Evolutionary conservation across 805 yeast genomes (phyloP).

Genomic region (Tetrapisispora arboricola): DNA sequence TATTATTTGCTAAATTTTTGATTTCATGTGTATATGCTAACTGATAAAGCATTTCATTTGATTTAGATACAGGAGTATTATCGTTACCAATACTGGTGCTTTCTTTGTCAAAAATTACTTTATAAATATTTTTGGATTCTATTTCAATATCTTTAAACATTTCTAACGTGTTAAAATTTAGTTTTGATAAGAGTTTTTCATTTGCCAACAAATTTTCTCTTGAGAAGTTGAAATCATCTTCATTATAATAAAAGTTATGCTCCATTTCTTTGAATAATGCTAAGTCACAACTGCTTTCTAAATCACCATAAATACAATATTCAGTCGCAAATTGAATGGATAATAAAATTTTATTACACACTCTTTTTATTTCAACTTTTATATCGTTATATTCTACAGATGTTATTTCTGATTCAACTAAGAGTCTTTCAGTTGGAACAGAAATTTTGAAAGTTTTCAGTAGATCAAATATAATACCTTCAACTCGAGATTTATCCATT

Average conservation of each 20-base stretch:
- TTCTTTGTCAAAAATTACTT: slow-evolving; percentile 8
- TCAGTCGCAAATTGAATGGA: slow-evolving; percentile 53
- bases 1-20: slow-evolving; percentile 21
- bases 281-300: slow-evolving; percentile 1
- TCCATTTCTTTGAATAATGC: background rate
- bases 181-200: slow-evolving; percentile 42
- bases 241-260: background rate
- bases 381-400: slow-evolving; percentile 33
- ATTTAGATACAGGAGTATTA: slow-evolving; percentile 4
- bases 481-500: slow-evolving; percentile 30
- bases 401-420: slow-evolving; percentile 8
- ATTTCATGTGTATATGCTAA: slow-evolving; percentile 30
- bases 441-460: slow-evolving; percentile 46
- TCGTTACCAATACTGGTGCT: background rate
- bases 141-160: slow-evolving; percentile 30
- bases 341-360: slow-evolving; percentile 39
- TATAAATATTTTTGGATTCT: slow-evolving; percentile 36
- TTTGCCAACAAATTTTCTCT: slow-evolving; percentile 19
- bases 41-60: slow-evolving; percentile 30
- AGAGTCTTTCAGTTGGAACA: slow-evolving; percentile 28
- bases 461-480: slow-evolving; percentile 52
- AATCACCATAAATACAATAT: slow-evolving; percentile 27
- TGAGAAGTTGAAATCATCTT: slow-evolving; percentile 1
- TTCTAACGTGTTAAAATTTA: slow-evolving; percentile 46
- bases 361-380: slow-evolving; percentile 43